phyloP scores from a whole-genome alignment of 2,329 filamentous ascomycete species.

The Teratosphaeria gauchensis region DNA sequence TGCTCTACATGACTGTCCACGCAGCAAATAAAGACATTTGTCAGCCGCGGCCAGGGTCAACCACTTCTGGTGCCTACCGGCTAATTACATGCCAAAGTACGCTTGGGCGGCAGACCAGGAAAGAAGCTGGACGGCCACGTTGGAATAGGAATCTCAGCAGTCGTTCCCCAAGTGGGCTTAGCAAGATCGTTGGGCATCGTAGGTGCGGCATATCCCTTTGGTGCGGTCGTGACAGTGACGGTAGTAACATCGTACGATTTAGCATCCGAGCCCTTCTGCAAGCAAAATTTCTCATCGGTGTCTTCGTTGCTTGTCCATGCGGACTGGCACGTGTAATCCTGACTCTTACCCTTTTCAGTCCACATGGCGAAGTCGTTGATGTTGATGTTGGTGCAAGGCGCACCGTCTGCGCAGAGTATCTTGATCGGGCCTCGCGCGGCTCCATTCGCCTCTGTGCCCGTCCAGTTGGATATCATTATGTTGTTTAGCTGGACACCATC shows the following conservation, averaged over 20 bases:
- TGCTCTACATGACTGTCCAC: no score
- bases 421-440: constrained; percentile 44
- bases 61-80: background rate
- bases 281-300: constrained; percentile 32
- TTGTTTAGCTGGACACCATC: constrained; percentile 44
- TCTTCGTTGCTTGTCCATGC: constrained; percentile 28
- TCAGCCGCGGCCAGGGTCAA: background rate
- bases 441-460: constrained; percentile 44
- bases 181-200: constrained; percentile 17
- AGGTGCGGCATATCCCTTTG: constrained; percentile 29
- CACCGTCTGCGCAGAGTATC: constrained; percentile 40
- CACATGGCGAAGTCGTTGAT: constrained; percentile 45
- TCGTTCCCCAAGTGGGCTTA: constrained; percentile 21
- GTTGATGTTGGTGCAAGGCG: constrained; percentile 44
- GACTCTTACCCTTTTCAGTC: constrained; percentile 36
- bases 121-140: constrained; percentile 33
- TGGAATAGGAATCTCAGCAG: constrained; percentile 32
- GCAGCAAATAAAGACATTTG: background rate
- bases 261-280: constrained; percentile 26
- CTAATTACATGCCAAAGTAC: background rate
- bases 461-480: constrained; percentile 48
- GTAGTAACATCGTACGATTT: constrained; percentile 26
- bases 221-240: constrained; percentile 26
- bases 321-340: constrained; percentile 39
- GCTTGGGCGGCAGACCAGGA: constrained; percentile 28